A percentile compares a stretch with the other conserved stretches of the same genome.
Conservation (phyloP, 805 yeast species). For the Komagataella kurtzmanii region DNA sequence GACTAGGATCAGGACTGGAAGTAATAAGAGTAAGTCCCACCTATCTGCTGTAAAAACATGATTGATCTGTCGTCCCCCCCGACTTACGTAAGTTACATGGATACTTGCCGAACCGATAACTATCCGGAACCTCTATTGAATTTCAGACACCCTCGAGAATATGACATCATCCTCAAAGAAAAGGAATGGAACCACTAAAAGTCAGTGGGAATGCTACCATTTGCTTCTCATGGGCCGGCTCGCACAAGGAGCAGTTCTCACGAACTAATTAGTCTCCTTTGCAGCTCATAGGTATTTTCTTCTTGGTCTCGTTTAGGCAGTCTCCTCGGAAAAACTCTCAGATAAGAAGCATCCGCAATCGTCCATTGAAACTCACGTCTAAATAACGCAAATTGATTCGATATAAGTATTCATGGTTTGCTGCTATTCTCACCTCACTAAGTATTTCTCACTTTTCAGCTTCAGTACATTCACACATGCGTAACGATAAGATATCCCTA, state of each 20-base stretch:
- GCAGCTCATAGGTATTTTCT: neutral
- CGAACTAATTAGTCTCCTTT: neutral
- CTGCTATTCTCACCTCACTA: neutral
- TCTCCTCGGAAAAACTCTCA: neutral
- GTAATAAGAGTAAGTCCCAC: too few relatives aligned
- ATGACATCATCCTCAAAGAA: neutral
- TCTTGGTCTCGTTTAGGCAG: neutral
- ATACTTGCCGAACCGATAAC: too few relatives aligned
- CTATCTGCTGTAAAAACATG: neutral
- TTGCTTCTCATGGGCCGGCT: neutral
- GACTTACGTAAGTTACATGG: too few relatives aligned
- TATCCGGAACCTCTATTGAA: too few relatives aligned
- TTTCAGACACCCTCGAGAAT: neutral
- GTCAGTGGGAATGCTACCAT: neutral
- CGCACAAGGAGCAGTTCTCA: neutral
- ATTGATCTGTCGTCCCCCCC: too few relatives aligned
- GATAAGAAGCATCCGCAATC: neutral
- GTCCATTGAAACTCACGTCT: neutral
- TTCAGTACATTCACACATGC: neutral
- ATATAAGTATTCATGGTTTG: neutral
- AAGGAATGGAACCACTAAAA: too few relatives aligned
- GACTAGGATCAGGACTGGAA: too few relatives aligned
- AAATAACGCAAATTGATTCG: neutral
- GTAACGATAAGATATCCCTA: slow-evolving; percentile 26
- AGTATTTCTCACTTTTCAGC: neutral